These are phyloP conservation scores for Syncephalastrum contaminatum DNA, from an alignment of 371 early-diverging fungal genomes.

Conservation along the genomic window DNA sequence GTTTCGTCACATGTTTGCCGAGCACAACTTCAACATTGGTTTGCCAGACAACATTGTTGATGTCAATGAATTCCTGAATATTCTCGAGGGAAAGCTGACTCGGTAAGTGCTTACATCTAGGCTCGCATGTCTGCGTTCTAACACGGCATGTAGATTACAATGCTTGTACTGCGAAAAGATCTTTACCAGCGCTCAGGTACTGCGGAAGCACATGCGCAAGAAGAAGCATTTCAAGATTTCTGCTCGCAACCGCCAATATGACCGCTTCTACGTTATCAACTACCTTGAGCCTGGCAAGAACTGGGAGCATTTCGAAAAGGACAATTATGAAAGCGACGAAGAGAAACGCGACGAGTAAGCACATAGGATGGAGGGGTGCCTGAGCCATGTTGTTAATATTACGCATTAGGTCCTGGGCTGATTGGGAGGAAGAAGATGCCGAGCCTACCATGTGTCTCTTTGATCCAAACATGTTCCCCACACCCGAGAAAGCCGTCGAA, in stretches of 20 bases:
- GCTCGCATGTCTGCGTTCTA: neutral
- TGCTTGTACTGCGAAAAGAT: slow-evolving; percentile 95
- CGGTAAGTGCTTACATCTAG: slow-evolving; percentile 37
- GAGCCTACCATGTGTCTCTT: slow-evolving; percentile 77
- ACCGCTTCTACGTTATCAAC: slow-evolving; percentile 95
- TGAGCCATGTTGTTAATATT: neutral
- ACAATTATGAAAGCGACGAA: slow-evolving; percentile 77
- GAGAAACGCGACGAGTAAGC: slow-evolving; percentile 65
- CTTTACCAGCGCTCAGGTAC: slow-evolving; percentile 83
- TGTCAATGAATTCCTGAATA: slow-evolving; percentile 81
- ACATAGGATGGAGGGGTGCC: neutral
- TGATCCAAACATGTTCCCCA: slow-evolving; percentile 61
- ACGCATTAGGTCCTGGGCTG: slow-evolving; percentile 63
- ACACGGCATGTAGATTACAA: slow-evolving; percentile 55
- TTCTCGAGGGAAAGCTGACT: slow-evolving; percentile 76
- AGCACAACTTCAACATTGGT: slow-evolving; percentile 95
- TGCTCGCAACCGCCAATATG: slow-evolving; percentile 86
- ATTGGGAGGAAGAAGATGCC: slow-evolving; percentile 78
- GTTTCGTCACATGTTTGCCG: slow-evolving; percentile 89
- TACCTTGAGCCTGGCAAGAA: slow-evolving; percentile 91
- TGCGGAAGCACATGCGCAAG: slow-evolving; percentile 97
- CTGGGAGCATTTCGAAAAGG: slow-evolving; percentile 87
- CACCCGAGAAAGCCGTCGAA: slow-evolving; percentile 63
- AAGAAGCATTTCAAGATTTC: slow-evolving; percentile 98
- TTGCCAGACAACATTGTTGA: slow-evolving; percentile 90